Evolutionary conservation across 2,329 filamentous ascomycete genomes (phyloP), one percentile per base, ranked within the genome.

Genomic region (Sphaerulina musiva): DNA sequence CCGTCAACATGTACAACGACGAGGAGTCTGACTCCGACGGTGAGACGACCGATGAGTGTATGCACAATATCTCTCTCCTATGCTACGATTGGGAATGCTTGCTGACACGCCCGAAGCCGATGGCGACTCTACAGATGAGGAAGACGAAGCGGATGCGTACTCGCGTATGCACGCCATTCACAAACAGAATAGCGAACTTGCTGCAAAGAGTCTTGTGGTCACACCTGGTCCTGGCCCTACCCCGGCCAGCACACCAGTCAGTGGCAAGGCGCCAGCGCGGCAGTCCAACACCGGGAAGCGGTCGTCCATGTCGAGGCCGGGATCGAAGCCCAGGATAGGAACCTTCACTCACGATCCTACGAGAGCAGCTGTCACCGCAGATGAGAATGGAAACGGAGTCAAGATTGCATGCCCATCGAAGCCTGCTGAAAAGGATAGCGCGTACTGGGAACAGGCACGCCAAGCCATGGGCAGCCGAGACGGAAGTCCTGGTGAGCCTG

Each of bases 91-190:
- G 46, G 38, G 32, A 57, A 7, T 54, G 10, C 42, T 32, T 57
- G 56, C 66, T 69, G 57, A 69, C 65, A 54, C 41, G 17, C 41
- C 38, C 26, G 9, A 51, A 64, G 49, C 68, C 26, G 69, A 68
- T 51, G 69, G 68, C 34, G 68, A 70, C 44, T 68, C 67, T 14
- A 70, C 68, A 31, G 68, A 70, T 46, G 68, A 69, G 54, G 68
- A 70, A 46, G 61, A 59, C 12, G 60, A 69, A 56, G 68, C 69
- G 39, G 61, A 59, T 23, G 60, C 62, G 34, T 66, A 65, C 41
- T 63, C 65, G 36, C 57, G 48, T 32, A 51, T 51, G 48, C 48
- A 44, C 23, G 48, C 48, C 26, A 51, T 51, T n/a, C 48, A 51
- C 48, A 45, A 23, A 17, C 23, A 51, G 29, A 51, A 51, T 36